These are phyloP conservation scores for Wallacemonas sp. DNA, from an alignment of 208 protist genomes.

Conservation along the genomic window DNA sequence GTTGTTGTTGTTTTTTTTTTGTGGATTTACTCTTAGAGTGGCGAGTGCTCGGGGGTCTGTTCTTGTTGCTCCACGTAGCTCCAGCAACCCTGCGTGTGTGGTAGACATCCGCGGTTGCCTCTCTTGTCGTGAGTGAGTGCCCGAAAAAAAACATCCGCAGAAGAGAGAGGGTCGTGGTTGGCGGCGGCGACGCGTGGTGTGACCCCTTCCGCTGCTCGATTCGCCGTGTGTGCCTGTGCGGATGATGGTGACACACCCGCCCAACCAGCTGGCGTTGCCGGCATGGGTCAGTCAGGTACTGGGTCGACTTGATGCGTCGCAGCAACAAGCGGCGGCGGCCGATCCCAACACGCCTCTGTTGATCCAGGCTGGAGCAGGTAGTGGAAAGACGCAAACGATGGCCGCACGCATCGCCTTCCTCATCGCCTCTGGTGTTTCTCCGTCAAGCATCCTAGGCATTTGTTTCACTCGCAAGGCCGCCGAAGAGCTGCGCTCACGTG, in stretches of 20 bases:
- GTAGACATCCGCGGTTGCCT: too few species aligned
- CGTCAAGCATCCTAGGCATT: constrained; percentile 66
- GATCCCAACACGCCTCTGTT: constrained; percentile 46
- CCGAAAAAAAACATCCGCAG: too few species aligned
- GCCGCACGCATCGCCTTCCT: constrained; percentile 68
- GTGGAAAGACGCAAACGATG: constrained; percentile 90
- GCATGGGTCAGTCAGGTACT: not conserved
- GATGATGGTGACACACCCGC: too few species aligned
- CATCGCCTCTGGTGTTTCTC: constrained; percentile 48
- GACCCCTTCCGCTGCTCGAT: not conserved
- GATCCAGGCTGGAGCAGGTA: constrained; percentile 80
- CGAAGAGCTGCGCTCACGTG: constrained; percentile 67
- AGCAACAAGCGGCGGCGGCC: constrained; percentile 40
- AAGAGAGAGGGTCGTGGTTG: too few species aligned
- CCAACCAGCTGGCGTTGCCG: not conserved
- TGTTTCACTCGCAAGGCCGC: constrained; percentile 86
- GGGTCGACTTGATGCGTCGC: constrained; percentile 47
- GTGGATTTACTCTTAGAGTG: not conserved
- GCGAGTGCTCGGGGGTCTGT: not conserved
- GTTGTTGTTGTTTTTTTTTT: not conserved
- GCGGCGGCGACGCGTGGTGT: too few species aligned
- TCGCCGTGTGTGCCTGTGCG: not conserved
- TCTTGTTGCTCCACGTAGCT: too few species aligned
- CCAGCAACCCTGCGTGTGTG: too few species aligned
- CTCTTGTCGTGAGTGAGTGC: too few species aligned